A percentile compares a stretch with the other conserved stretches of the same genome.
Evolutionary conservation across 306 rosid genomes (phyloP).

Genomic region (Malus sylvestris): DNA sequence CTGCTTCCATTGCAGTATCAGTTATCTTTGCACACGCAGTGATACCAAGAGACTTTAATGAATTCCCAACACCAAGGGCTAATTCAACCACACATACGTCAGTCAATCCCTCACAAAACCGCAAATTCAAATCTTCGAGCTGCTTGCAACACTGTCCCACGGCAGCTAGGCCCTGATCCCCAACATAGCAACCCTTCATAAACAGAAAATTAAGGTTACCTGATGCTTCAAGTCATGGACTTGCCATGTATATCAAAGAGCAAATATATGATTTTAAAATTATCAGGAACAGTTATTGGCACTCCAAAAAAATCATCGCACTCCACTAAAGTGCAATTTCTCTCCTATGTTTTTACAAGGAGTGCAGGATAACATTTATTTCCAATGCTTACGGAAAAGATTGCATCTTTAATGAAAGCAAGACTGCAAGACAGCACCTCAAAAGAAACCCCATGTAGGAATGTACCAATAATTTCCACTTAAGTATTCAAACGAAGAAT

Average conservation of each 20-base stretch:
- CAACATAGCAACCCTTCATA: conserved; percentile 86
- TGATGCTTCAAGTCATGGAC: not conserved
- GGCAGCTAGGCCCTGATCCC: conserved; percentile 78
- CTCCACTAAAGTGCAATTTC: not conserved
- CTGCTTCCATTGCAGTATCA: conserved; percentile 69
- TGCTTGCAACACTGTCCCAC: conserved; percentile 76
- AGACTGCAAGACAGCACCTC: not conserved
- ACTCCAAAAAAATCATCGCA: not conserved
- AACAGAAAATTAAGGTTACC: conserved; percentile 19
- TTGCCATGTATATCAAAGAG: not conserved
- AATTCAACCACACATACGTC: conserved; percentile 63
- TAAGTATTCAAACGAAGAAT: not conserved
- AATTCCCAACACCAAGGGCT: conserved; percentile 58
- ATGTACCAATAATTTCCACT: too few relatives aligned
- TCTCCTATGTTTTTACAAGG: not conserved
- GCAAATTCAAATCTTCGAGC: conserved; percentile 83
- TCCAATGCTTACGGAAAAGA: not conserved
- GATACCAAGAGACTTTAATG: conserved; percentile 75
- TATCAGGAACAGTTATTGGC: not conserved
- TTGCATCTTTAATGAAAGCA: not conserved
- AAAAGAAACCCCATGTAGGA: not conserved
- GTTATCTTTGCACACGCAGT: conserved; percentile 90
- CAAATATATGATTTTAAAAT: not conserved
- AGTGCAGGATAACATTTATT: not conserved
- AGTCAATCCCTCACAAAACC: conserved; percentile 90